Conservation (phyloP, 2,329 filamentous ascomycete species). For the Blastomyces gilchristii region DNA sequence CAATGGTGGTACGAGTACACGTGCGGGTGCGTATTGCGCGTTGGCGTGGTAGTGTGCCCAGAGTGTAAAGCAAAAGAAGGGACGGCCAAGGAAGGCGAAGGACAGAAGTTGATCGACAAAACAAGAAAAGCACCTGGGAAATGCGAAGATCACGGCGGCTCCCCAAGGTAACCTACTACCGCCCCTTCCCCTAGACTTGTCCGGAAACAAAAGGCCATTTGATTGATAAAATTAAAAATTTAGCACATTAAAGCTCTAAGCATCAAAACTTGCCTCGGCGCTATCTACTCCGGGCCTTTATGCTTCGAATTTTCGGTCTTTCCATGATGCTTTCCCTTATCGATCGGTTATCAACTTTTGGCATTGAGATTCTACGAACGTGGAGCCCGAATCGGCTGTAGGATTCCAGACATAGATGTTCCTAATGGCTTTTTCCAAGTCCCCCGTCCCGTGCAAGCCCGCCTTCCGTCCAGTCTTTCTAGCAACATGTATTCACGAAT, state of each 20-base stretch:
- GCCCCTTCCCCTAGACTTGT: too few relatives aligned
- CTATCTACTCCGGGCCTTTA: neutral
- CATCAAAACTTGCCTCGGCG: neutral
- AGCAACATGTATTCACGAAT: neutral
- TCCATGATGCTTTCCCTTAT: neutral
- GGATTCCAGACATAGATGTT: neutral
- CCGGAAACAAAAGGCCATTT: neutral
- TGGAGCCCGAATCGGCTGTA: neutral
- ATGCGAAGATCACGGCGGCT: neutral
- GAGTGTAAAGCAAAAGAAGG: neutral
- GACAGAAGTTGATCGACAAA: neutral
- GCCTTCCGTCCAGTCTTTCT: neutral
- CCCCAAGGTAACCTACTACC: neutral
- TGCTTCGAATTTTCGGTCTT: neutral
- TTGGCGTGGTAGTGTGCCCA: neutral
- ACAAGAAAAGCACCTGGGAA: neutral
- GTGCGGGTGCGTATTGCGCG: neutral
- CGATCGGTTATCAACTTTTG: neutral
- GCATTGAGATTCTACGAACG: neutral
- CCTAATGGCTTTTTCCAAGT: neutral
- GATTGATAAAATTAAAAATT: neutral
- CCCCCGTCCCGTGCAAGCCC: neutral
- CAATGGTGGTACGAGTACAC: slow-evolving; percentile 1
- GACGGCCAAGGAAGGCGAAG: neutral
- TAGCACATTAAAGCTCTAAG: neutral